These are phyloP conservation scores for Ophiosphaerella herpotricha DNA, from an alignment of 2,329 filamentous ascomycete species.

Conservation along the genomic window DNA sequence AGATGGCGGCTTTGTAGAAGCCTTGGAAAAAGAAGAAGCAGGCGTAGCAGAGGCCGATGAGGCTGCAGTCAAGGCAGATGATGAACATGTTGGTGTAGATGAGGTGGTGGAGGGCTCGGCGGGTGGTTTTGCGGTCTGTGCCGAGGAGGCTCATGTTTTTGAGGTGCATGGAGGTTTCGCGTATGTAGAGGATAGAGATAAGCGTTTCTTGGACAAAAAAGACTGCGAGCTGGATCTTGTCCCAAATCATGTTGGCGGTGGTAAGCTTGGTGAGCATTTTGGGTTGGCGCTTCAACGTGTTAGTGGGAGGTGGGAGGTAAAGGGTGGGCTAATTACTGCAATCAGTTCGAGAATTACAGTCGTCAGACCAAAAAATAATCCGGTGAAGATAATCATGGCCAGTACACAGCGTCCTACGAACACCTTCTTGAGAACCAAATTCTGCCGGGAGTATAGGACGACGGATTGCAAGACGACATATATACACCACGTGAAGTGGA, in stretches of 20 bases:
- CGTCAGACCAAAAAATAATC: constrained; percentile 57
- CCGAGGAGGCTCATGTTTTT: constrained; percentile 20
- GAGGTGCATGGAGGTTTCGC: constrained; percentile 54
- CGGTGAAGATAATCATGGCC: constrained; percentile 60
- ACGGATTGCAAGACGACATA: constrained; percentile 65
- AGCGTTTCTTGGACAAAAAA: constrained; percentile 48
- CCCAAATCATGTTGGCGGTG: constrained; percentile 31
- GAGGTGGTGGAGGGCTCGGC: constrained; percentile 36
- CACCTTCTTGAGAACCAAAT: constrained; percentile 55
- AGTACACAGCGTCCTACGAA: constrained; percentile 48
- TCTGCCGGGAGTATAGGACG: constrained; percentile 65
- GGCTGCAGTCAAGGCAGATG: constrained; percentile 46
- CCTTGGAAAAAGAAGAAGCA: constrained; percentile 46
- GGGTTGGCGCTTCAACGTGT: constrained; percentile 18
- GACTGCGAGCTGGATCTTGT: constrained; percentile 47
- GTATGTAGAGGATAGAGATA: constrained; percentile 53
- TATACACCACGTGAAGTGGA: constrained; percentile 60
- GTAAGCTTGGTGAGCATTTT: constrained; percentile 12
- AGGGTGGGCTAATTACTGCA: constrained; percentile 37
- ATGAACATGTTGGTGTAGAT: constrained; percentile 48
- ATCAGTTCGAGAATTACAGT: constrained; percentile 60
- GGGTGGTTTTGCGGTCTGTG: constrained; percentile 10
- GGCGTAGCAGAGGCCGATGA: constrained; percentile 47
- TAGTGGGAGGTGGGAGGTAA: not conserved
- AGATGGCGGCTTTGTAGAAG: constrained; percentile 47